Base-by-base conservation (phyloP, 345 rosid species). In the Eucalyptus erythrocorys region DNA sequence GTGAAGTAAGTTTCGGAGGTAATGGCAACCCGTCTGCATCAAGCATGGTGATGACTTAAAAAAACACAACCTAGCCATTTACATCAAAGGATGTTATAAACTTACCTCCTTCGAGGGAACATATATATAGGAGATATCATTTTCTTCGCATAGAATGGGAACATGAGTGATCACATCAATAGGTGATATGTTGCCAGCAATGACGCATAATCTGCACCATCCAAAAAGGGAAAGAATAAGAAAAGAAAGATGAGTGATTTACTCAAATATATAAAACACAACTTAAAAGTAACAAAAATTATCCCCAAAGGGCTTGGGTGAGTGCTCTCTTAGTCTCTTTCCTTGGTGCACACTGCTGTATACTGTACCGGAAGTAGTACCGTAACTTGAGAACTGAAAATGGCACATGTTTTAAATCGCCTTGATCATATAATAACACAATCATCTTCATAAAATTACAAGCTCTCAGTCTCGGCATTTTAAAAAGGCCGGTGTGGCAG, bases 171-270 rank as follows among this genome's bases (percentile, higher is more conserved):
- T 97, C 82, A 97, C 99, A 92, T 98, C 99, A 13, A 98, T 98
- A 8, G 99, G 99, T 88, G 99, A 97, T 89, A 98, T 98, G 93
- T 98, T 98, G 87, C 98, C 99, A 76, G 99, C 99, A 64, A 98
- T 97, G 81, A 98, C 95, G 55, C 99, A 98, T 66, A 98, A 85
- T 87, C 99, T 98, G 94, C 93, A 91, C 6, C 40, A 57, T 79
- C 79, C 43, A 50, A 42, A 71, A 87, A 85, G 19, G 68, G 30
- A 64, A 85, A n/a, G 87, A 53, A 53, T 3, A 61, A 87, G 42
- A 55, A 55, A 66, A 27, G 30, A 61, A 71, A 17, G 88, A 34
- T 71, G 53, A 16, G 57, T 13, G 43, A 32, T 10, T 40, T 76
- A 37, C 45, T 76, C 82, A 37, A 76, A 37, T 21, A 19, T 3